These are phyloP conservation scores for Asterophora lycoperdoides DNA, from an alignment of 768 basidiomycete genomes.

Conservation along the genomic window DNA sequence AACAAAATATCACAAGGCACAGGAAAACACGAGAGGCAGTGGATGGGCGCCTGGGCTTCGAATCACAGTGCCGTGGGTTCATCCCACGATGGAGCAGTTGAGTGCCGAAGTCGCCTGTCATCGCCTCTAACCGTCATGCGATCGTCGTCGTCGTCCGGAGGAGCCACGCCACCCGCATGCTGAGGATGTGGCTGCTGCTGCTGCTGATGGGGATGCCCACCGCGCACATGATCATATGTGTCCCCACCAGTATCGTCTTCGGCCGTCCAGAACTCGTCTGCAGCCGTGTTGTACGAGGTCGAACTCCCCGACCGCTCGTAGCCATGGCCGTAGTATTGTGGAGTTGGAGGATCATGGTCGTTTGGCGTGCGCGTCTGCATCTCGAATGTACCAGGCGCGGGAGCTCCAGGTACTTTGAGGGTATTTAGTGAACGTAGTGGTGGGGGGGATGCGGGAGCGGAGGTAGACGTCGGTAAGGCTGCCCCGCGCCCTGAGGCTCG, in stretches of 20 bases:
- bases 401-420: slow-evolving; percentile 12
- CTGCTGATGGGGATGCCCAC: not conserved
- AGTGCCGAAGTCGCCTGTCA: slow-evolving; percentile 15
- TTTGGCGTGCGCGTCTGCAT: slow-evolving; percentile 19
- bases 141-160: slow-evolving; percentile 27
- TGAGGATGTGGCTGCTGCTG: not conserved
- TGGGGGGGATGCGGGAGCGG: slow-evolving; percentile 18
- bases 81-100: slow-evolving; percentile 32
- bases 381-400: slow-evolving; percentile 11
- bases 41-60: slow-evolving; percentile 14
- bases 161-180: not conserved
- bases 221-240: not conserved
- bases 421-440: slow-evolving; percentile 19
- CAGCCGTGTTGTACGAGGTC: slow-evolving; percentile 42
- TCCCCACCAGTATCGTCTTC: slow-evolving; percentile 14
- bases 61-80: slow-evolving; percentile 39
- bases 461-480: slow-evolving; percentile 22
- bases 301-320: slow-evolving; percentile 34
- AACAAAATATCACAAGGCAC: slow-evolving; percentile 18
- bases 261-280: slow-evolving; percentile 37
- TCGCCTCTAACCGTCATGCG: slow-evolving; percentile 23
- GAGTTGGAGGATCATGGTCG: slow-evolving; percentile 6
- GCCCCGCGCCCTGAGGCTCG: slow-evolving; percentile 17
- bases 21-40: not conserved
- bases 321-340: slow-evolving; percentile 9